These are phyloP conservation scores for Phytophthora megakarya DNA, from an alignment of 352 stramenopile genomes.

Conservation along the genomic window DNA sequence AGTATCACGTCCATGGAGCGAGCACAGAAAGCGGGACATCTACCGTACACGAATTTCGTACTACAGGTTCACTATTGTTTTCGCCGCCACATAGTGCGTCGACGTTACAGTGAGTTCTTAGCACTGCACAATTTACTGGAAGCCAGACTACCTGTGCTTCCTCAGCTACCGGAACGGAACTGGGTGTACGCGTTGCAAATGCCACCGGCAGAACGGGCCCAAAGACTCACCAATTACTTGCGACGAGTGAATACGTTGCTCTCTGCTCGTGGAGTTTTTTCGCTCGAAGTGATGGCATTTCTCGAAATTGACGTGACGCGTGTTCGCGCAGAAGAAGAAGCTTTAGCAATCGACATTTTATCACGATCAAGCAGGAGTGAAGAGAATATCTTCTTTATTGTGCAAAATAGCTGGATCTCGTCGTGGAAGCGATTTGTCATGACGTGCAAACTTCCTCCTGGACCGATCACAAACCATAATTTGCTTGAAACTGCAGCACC, in stretches of 20 bases:
- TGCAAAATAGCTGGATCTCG: conserved; percentile 46
- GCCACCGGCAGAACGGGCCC: conserved; percentile 39
- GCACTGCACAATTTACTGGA: conserved; percentile 49
- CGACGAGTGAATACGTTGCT: conserved; percentile 58
- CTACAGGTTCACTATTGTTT: conserved; percentile 76
- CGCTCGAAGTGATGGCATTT: conserved; percentile 71
- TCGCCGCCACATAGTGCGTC: conserved; percentile 66
- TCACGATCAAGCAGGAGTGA: conserved; percentile 20
- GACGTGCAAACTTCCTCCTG: conserved; percentile 19
- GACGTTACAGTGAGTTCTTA: conserved; percentile 69
- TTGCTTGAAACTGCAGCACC: conserved; percentile 19
- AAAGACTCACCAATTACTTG: conserved; percentile 50
- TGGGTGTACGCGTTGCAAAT: conserved; percentile 53
- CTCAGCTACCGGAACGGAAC: conserved; percentile 48
- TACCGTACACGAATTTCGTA: conserved; percentile 82
- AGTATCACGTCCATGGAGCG: conserved; percentile 66
- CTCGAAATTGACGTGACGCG: conserved; percentile 60
- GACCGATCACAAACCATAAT: conserved; percentile 30
- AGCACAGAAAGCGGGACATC: conserved; percentile 49
- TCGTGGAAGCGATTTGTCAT: conserved; percentile 53
- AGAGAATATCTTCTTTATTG: conserved; percentile 43
- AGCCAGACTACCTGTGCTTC: conserved; percentile 55
- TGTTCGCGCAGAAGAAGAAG: conserved; percentile 67
- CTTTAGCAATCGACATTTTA: conserved; percentile 47
- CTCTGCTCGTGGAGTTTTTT: conserved; percentile 58